phyloP scores from a whole-genome alignment of 306 rosid species.

The Calophaca sinica region DNA sequence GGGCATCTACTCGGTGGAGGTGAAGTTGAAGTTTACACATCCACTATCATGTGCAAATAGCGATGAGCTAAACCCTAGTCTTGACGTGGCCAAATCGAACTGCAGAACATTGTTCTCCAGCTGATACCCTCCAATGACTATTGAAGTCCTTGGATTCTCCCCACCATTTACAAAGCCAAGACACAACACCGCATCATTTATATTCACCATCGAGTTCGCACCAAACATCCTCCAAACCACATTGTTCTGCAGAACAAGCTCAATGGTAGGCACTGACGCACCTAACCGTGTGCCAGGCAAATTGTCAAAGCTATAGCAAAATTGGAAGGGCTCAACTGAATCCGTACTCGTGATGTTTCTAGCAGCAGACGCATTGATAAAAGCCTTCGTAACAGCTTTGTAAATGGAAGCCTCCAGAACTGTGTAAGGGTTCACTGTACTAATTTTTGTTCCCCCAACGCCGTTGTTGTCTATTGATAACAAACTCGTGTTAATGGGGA shows the following conservation, averaged over 20 bases:
- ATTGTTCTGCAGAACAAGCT: slow-evolving; percentile 46
- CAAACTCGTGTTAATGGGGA: slow-evolving; percentile 31
- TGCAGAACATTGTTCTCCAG: slow-evolving; percentile 53
- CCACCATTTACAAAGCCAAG: slow-evolving; percentile 62
- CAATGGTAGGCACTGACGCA: slow-evolving; percentile 51
- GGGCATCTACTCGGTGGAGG: slow-evolving; percentile 36
- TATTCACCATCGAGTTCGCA: slow-evolving; percentile 54
- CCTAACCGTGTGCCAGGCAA: slow-evolving; percentile 44
- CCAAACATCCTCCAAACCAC: slow-evolving; percentile 50
- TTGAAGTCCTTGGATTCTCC: slow-evolving; percentile 32
- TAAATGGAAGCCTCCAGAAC: slow-evolving; percentile 62
- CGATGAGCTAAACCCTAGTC: slow-evolving; percentile 52
- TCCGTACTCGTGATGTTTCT: slow-evolving; percentile 54
- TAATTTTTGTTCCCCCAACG: slow-evolving; percentile 76
- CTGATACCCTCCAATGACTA: slow-evolving; percentile 60
- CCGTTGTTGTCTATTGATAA: slow-evolving; percentile 57
- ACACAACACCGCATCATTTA: slow-evolving; percentile 44
- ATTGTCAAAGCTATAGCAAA: slow-evolving; percentile 58
- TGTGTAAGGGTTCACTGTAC: slow-evolving; percentile 72
- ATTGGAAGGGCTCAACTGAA: slow-evolving; percentile 52
- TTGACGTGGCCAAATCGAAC: slow-evolving; percentile 50
- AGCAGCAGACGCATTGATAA: slow-evolving; percentile 46
- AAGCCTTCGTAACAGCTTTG: slow-evolving; percentile 59
- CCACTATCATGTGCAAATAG: slow-evolving; percentile 44
- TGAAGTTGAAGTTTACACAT: slow-evolving; percentile 52